Evolutionary conservation across 352 stramenopile species (phyloP).

Genomic region (Phytophthora sansomeana): DNA sequence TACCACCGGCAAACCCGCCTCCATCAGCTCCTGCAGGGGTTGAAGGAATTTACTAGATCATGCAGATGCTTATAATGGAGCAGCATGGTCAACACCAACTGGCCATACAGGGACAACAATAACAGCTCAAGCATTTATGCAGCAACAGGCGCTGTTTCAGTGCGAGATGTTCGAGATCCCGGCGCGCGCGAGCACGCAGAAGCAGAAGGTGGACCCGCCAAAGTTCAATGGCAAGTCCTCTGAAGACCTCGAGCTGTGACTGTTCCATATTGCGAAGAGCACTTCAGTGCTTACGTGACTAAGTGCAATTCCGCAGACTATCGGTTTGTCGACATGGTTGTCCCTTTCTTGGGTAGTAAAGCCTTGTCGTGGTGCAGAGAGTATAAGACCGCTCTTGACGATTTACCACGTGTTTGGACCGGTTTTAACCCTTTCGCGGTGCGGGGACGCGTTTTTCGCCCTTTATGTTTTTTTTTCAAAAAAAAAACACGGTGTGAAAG

Average conservation of each 20-base stretch:
- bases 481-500: no score
- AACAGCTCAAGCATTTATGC: constrained; percentile 3
- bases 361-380: neutral
- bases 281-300: neutral
- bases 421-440: no score
- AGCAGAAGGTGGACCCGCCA: neutral
- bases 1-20: no score
- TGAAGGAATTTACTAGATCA: neutral
- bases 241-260: neutral
- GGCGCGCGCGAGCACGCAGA: neutral
- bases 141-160: neutral
- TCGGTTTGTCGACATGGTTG: neutral
- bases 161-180: neutral
- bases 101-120: constrained; percentile 11
- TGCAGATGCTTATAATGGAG: constrained; percentile 23
- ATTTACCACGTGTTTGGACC: neutral
- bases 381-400: neutral
- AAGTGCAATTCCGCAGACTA: neutral
- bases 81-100: no score
- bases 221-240: neutral
- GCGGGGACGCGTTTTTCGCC: no score
- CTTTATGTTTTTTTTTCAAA: no score
- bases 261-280: neutral
- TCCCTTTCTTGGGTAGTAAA: neutral
- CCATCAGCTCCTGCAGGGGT: neutral